Base-by-base conservation (phyloP, 306 rosid genomes). In the Nissolia schottii region DNA sequence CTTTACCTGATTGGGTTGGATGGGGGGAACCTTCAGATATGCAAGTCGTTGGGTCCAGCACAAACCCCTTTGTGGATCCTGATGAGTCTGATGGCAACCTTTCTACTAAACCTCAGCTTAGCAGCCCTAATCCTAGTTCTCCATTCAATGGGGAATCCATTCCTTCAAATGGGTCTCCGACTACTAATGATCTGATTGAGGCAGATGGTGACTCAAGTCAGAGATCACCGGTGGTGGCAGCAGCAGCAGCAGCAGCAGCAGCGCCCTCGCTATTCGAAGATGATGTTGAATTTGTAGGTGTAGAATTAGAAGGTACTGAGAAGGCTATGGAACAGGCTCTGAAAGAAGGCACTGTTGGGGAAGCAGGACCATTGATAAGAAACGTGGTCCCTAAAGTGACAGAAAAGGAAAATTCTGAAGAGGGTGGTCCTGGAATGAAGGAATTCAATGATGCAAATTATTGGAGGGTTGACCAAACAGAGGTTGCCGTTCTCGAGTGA, bases 321-420 rank as follows among this genome's bases (percentile, higher is more conserved):
- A 95, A 92, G 72, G 99, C 99, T 14, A 91, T 95, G 99, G 99
- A 87, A 37, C 99, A 91, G 72, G 99, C 99, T 62, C 91, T 95
- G 29, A 95, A 95, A 83, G 97, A 95, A 85, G 99, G 97, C 8
- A 89, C 89, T 75, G 99, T 95, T 43, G 99, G 97, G 77, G 97
- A 95, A 82, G 99, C 96, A 5, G 99, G 97, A 58, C 97, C 99
- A n/a, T 78, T 95, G 88, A 91, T 89, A 89, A 89, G 89, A 76
- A 87, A 82, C 75, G 50, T 78, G 37, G 37, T 59, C 48, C 80
- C 88, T 1, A 89, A 89, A 84, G 90, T 64, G 61, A 71, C 86
- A 20, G 96, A 88, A 63, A 92, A 88, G 66, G 97, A 92, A 38
- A 84, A 79, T 29, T 64, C 93, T 0, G 99, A 89, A 0, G 97